Percentiles rank a stretch among this genome's conserved stretches.
phyloP scores from a whole-genome alignment of 805 yeast genomes.

The Candida nonsorbophila region DNA sequence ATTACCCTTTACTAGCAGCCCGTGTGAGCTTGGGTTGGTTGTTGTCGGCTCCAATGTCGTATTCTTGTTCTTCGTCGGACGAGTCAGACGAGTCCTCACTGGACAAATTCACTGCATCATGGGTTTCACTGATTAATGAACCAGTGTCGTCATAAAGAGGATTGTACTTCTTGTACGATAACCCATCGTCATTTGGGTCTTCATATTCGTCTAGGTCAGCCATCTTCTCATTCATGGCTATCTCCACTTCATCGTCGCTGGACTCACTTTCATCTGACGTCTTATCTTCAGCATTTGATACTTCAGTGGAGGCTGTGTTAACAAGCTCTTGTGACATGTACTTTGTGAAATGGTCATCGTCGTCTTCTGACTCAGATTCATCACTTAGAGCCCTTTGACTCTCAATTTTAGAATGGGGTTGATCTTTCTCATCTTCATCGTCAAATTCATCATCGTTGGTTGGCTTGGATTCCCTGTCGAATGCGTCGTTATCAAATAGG shows the following conservation, averaged over 20 bases:
- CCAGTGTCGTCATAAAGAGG: conserved; percentile 51
- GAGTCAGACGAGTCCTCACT: conserved; percentile 28
- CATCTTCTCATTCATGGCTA: conserved; percentile 1
- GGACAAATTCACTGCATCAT: conserved; percentile 17
- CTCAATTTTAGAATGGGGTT: conserved; percentile 23
- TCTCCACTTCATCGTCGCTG: conserved; percentile 42
- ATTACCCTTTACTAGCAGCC: conserved; percentile 35
- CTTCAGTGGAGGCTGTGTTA: conserved; percentile 38
- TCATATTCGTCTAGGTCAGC: conserved; percentile 36
- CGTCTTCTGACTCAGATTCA: conserved; percentile 29
- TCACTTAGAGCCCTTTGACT: conserved; percentile 14
- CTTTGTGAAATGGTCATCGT: conserved; percentile 57
- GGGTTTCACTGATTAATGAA: conserved; percentile 10
- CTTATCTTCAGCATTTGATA: conserved; percentile 13
- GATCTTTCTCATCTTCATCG: conserved; percentile 26
- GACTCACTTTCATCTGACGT: conserved; percentile 40
- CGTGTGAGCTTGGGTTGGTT: conserved; percentile 27
- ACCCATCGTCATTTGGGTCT: conserved; percentile 80
- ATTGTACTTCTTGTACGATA: conserved; percentile 60
- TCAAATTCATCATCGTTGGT: conserved; percentile 26
- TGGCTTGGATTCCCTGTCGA: too few species aligned
- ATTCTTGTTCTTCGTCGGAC: conserved; percentile 25
- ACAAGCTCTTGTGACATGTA: conserved; percentile 75
- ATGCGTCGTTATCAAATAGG: conserved; percentile 23
- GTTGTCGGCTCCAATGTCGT: conserved; percentile 16